Evolutionary conservation across 2,329 filamentous ascomycete genomes (phyloP), one percentile per base, ranked within the genome.

Genomic region (Sclerotinia trifoliorum): DNA sequence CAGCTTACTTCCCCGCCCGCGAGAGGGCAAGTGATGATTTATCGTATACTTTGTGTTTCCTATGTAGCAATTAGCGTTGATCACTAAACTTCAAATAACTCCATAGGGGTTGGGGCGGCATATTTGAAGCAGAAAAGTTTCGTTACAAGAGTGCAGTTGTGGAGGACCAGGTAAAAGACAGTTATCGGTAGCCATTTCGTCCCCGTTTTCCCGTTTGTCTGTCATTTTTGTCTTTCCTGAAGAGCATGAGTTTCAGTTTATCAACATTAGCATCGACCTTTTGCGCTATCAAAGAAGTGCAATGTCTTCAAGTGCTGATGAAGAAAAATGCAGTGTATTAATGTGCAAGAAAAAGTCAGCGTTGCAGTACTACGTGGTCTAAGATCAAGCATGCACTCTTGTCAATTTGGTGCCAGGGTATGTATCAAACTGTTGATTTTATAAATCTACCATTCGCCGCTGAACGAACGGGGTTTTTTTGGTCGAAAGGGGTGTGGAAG

Each of bases 1-100:
- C 65, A 67, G 65, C 65, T 63, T 67, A 67, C 65, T 55, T 54
- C 65, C 56, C 65, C 48, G 56, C 56, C 48, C 17, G n/a, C 56
- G 26, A 19, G 51, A 42, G 48, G 39, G 39, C 62, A 56, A 55
- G 35, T 63, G 35, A 48, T 57, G 19, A 48, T 48, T 32, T 52
- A 19, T 62, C 19, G 21, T 42, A n/a, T 46, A 6, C 19, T 60
- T 15, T 15, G 15, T 42, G 42, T 29, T 61, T 66, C 44, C 29
- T 3, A 21, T 57, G 57, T n/a, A 32, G 24, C 21, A 26, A 67
- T 54, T 35, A 24, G 56, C 7, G 24, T 52, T 54, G 6, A 42
- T 44, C 29, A 11, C 13, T 49, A 24, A 35, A 52, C 17, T 24
- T 10, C 19, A 52, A 39, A 54, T 21, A 54, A 55, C 26, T 42